Evolutionary conservation across 139 green algal species (phyloP).

Genomic region (Microglena sp.): DNA sequence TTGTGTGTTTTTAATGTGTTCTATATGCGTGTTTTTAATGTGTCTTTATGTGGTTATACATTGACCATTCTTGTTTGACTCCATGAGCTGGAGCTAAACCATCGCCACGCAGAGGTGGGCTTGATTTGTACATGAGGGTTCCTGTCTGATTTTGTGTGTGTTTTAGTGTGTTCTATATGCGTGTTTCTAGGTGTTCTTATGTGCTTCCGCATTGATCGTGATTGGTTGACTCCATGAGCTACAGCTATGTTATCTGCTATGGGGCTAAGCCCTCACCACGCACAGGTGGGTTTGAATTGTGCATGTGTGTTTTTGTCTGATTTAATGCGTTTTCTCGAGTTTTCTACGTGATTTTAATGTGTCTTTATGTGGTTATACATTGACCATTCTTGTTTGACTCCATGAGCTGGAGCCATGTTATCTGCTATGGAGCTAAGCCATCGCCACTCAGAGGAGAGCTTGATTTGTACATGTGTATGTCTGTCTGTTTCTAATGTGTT

Average conservation of each 20-base stretch:
- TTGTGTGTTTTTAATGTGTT: background rate
- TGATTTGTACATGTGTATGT: too few relatives aligned
- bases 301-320: background rate
- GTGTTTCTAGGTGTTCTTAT: too few relatives aligned
- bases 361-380: slow-evolving; percentile 3
- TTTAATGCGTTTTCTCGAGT: background rate
- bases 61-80: background rate
- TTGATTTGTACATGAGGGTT: too few relatives aligned
- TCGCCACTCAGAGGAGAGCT: too few relatives aligned
- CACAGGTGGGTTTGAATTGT: slow-evolving; percentile 25
- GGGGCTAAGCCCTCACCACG: slow-evolving; percentile 30
- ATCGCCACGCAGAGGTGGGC: too few relatives aligned
- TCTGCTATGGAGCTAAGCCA: slow-evolving; percentile 39
- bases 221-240: slow-evolving; percentile 46
- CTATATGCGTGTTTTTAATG: background rate
- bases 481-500: too few relatives aligned
- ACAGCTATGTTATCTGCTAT: slow-evolving; percentile 42
- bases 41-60: slow-evolving; percentile 1
- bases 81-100: too few relatives aligned
- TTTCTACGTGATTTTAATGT: background rate
- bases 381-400: background rate
- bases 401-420: slow-evolving; percentile 28
- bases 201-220: too few relatives aligned
- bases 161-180: background rate
- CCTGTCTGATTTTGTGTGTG: too few relatives aligned